phyloP scores from a whole-genome alignment of 2,329 filamentous ascomycete genomes.

The Pseudocercospora cruenta region DNA sequence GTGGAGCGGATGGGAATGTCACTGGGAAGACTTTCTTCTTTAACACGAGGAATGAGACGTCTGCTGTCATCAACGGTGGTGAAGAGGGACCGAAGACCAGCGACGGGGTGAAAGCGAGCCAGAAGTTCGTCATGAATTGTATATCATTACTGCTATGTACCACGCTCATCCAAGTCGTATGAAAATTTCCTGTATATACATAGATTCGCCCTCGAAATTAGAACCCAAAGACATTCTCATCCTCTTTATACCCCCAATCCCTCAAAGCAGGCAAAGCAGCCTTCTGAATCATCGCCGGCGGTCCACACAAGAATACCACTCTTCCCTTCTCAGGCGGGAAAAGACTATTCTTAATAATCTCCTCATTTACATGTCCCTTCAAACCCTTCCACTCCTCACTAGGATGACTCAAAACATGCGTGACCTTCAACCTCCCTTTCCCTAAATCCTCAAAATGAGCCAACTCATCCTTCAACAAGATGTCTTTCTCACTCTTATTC shows the following conservation, averaged over 20 bases:
- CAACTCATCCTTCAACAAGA: constrained; percentile 51
- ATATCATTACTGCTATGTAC: not conserved
- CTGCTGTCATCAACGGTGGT: not conserved
- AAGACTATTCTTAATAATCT: constrained; percentile 46
- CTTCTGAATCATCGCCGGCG: constrained; percentile 56
- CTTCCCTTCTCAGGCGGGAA: constrained; percentile 49
- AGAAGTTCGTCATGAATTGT: not conserved
- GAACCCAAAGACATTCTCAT: constrained; percentile 21
- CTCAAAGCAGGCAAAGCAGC: constrained; percentile 54
- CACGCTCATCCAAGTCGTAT: too few relatives aligned
- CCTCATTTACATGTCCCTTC: constrained; percentile 50
- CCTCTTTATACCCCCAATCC: constrained; percentile 29
- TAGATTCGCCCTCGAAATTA: not conserved
- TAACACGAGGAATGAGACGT: not conserved
- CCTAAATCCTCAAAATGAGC: constrained; percentile 45
- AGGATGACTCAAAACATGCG: constrained; percentile 53
- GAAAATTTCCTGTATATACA: not conserved
- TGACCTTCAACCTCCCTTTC: constrained; percentile 47
- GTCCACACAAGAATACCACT: constrained; percentile 55
- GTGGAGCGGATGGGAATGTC: constrained; percentile 16
- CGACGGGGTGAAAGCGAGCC: not conserved
- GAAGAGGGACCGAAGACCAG: constrained; percentile 1
- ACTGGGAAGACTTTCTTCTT: constrained; percentile 27
- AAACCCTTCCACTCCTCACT: constrained; percentile 51
- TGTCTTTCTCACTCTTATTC: constrained; percentile 54